These are phyloP conservation scores for Trichoderma pleuroti DNA, from an alignment of 2,329 filamentous ascomycete genomes.

Conservation along the genomic window DNA sequence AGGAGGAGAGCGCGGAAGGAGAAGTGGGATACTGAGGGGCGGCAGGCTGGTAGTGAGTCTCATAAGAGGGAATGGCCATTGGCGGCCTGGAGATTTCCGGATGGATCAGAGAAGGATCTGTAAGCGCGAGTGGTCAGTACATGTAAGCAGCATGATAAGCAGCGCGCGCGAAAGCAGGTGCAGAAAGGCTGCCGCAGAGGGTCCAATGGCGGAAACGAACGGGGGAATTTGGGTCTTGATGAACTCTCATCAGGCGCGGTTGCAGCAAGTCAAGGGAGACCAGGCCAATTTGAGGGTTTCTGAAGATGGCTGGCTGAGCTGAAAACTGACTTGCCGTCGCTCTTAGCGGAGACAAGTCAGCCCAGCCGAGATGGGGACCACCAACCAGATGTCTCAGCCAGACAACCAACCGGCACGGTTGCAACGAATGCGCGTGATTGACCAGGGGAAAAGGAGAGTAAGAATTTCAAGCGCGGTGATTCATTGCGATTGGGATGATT, in stretches of 20 bases:
- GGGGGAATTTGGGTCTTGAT: neutral
- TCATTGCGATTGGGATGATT: neutral
- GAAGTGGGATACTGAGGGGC: conserved; percentile 51
- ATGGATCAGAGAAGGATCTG: conserved; percentile 57
- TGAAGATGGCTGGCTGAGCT: neutral
- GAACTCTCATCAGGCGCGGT: neutral
- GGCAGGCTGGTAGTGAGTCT: conserved; percentile 46
- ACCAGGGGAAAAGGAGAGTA: neutral
- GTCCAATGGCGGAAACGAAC: neutral
- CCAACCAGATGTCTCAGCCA: conserved; percentile 11
- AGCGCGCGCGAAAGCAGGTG: neutral
- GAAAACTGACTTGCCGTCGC: neutral
- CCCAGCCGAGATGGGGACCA: conserved; percentile 10
- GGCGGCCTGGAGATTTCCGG: conserved; percentile 49
- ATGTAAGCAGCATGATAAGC: conserved; percentile 21
- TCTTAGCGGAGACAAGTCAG: conserved; percentile 8
- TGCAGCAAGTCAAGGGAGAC: conserved; percentile 4
- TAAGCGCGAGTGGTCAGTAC: conserved; percentile 35
- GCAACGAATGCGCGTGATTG: neutral
- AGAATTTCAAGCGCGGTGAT: neutral
- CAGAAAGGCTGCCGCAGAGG: neutral
- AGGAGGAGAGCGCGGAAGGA: conserved; percentile 55
- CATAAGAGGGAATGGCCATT: conserved; percentile 46
- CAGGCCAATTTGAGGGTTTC: neutral
- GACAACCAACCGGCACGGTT: neutral